Evolutionary conservation across 148 eudicot genomes (phyloP), one percentile per base, ranked within the genome.

Genomic region (Spergularia bocconei): DNA sequence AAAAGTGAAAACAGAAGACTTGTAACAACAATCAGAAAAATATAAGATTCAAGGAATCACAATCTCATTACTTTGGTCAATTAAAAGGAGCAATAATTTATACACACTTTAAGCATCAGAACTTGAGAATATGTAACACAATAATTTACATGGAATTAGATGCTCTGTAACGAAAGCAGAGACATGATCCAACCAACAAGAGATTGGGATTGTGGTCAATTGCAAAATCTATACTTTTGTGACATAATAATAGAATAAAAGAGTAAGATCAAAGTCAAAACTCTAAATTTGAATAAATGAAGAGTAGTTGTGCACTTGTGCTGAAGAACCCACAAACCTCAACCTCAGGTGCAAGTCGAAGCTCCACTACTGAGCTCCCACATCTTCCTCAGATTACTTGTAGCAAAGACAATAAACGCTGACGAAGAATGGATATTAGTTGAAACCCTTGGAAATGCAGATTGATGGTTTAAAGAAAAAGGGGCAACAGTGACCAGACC

Each of bases 111-210:
- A 78, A 53, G 82, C 74, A 82, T 82, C 77, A 79, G 57, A 70
- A 64, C 9, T 25, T 72, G 61, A 20, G 57, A 67, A 25, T 58
- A 53, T 36, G 73, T 56, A 75, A 71, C 52, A 82, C 80, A 82
- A 82, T 79, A 70, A 70, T 60, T 79, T 48, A 82, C 16, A 66
- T 53, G 63, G 85, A 78, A 82, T 29, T 63, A 38, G 85, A 82
- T 82, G 44, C 85, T 67, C 21, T 75, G 20, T 66, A 60, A 39
- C 54, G 12, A 67, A 76, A 75, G 55, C 67, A 65, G 44, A 73
- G 64, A 78, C 57, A 16, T 71, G 21, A 68, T 68, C 38, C 53
- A 36, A 55, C 25, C 57, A 72, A 6, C 72, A 47, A 71, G 39
- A 73, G 19, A 69, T 69, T 58, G 56, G 4, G 13, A 62, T 2